Conservation (phyloP, 306 rosid species). For the Cucumis sativus region DNA sequence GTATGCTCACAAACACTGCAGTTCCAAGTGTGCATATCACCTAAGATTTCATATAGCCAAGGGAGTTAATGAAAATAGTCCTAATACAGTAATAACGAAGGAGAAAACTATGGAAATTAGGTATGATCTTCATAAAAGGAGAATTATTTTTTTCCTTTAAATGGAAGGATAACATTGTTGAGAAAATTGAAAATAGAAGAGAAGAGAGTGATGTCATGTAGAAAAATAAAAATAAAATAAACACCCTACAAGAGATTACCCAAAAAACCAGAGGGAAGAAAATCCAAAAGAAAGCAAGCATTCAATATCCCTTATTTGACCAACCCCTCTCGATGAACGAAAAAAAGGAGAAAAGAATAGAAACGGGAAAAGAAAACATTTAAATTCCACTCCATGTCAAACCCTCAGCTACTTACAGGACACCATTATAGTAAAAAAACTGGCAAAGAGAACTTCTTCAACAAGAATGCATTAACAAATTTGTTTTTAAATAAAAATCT, state of each 20-base stretch:
- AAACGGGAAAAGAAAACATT: no score
- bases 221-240: neutral
- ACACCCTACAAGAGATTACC: no score
- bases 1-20: constrained; percentile 60
- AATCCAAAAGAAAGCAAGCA: neutral
- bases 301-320: no score
- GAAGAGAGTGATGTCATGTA: neutral
- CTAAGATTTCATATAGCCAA: constrained; percentile 17
- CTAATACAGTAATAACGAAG: neutral
- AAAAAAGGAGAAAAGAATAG: no score
- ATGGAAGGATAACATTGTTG: neutral
- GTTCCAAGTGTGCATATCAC: constrained; percentile 68
- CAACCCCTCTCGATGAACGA: neutral
- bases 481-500: neutral
- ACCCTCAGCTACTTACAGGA: neutral
- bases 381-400: neutral
- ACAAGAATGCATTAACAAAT: neutral
- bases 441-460: neutral
- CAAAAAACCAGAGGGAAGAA: neutral
- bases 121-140: neutral
- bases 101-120: neutral
- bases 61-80: neutral
- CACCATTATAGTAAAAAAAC: neutral
- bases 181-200: neutral
- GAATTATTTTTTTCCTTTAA: neutral